Conservation (phyloP, 2,329 filamentous ascomycete species). For the Colletotrichum lini region DNA sequence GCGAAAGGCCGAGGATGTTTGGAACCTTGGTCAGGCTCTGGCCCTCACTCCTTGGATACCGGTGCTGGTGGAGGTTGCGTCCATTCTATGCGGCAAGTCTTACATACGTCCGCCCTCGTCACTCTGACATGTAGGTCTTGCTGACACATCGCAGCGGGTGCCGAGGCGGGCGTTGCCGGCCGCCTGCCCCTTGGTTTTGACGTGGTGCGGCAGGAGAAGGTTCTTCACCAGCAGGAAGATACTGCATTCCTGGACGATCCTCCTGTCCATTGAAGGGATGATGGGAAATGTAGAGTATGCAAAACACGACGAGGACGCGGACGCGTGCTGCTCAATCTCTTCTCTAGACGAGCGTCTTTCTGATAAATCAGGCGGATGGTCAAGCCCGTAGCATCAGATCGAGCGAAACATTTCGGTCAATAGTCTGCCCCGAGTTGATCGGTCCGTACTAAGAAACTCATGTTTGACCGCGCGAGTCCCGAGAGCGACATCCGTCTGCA, state of each 20-base stretch:
- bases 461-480: neutral
- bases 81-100: conserved; percentile 24
- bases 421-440: neutral
- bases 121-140: neutral
- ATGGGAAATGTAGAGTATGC: too few relatives aligned
- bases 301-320: neutral
- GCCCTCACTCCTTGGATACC: conserved; percentile 26
- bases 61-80: conserved; percentile 17
- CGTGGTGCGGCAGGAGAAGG: conserved; percentile 14
- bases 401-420: neutral
- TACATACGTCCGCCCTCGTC: too few relatives aligned
- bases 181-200: conserved; percentile 25
- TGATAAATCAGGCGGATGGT: neutral
- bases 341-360: neutral
- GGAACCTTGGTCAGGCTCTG: conserved; percentile 34
- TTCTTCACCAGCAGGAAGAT: conserved; percentile 15
- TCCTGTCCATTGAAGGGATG: too few relatives aligned
- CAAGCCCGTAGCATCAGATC: neutral
- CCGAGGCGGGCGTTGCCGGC: conserved; percentile 15
- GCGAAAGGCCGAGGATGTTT: conserved; percentile 1
- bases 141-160: conserved; percentile 1
- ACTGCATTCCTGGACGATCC: conserved; percentile 12
- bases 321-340: neutral
- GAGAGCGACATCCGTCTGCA: neutral
- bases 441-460: neutral